Evolutionary conservation across 441 rosid genomes (phyloP).

Genomic region (Corymbia citriodora): DNA sequence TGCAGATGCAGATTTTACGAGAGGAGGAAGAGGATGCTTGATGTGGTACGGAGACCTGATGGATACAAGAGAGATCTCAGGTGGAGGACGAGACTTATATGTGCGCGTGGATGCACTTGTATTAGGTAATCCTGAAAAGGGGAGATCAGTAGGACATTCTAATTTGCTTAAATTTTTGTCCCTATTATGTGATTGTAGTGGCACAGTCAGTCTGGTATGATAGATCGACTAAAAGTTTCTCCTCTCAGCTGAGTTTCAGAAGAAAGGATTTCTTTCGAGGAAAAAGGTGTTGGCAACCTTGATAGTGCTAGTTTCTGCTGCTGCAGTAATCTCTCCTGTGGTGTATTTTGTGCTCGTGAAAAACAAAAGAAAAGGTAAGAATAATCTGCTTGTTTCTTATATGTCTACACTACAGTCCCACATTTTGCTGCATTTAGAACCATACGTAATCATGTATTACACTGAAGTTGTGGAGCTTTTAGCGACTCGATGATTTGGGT

Average conservation of each 20-base stretch:
- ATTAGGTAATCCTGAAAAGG: background rate
- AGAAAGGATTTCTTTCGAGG: constrained; percentile 9
- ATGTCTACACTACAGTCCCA: background rate
- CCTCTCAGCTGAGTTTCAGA: background rate
- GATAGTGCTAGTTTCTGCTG: background rate
- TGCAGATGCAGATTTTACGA: constrained; percentile 32
- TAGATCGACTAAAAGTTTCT: background rate
- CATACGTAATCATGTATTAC: background rate
- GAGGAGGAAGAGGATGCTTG: constrained; percentile 54
- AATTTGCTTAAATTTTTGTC: background rate
- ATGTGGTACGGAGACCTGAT: constrained; percentile 50
- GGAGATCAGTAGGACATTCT: background rate
- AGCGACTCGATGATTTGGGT: background rate
- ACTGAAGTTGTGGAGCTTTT: background rate
- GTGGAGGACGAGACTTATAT: constrained; percentile 37
- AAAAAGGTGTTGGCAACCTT: constrained; percentile 2
- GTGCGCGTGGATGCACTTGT: constrained; percentile 36
- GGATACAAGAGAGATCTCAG: constrained; percentile 37
- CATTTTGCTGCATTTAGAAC: background rate
- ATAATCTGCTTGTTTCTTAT: background rate
- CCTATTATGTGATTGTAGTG: background rate
- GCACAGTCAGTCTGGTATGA: background rate
- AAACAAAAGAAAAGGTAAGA: constrained; percentile 22
- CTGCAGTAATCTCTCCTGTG: background rate
- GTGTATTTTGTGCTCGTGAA: background rate